Percentiles rank a stretch among this genome's conserved stretches.
Conservation (phyloP, 352 stramenopile genomes). For the Blastocystis hominis region DNA sequence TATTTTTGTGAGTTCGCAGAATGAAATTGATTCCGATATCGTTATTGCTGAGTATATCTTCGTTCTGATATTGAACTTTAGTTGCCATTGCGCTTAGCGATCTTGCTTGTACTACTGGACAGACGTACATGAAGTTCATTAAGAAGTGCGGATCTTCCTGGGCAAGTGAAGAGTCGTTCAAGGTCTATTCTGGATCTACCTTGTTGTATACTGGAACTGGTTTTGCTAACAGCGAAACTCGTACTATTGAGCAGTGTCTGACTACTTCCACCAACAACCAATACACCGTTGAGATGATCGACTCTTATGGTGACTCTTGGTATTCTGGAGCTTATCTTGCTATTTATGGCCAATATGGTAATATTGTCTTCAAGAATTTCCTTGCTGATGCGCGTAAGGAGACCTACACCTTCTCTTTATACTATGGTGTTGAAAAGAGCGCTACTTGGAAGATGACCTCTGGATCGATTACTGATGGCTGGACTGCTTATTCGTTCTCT, state of each 20-base stretch:
- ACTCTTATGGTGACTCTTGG: background rate
- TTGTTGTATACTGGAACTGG: background rate
- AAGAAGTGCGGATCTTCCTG: background rate
- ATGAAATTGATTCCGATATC: no score
- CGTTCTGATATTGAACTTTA: background rate
- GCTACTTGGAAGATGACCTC: background rate
- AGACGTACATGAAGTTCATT: conserved; percentile 12
- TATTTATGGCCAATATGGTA: background rate
- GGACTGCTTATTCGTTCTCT: background rate
- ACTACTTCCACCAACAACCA: background rate
- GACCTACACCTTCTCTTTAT: background rate
- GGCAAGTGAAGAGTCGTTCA: conserved; percentile 24
- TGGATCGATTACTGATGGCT: background rate
- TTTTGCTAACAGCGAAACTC: background rate
- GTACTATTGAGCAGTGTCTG: background rate
- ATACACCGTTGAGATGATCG: background rate
- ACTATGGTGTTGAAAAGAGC: conserved; percentile 7
- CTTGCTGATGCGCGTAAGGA: background rate
- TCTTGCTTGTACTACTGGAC: background rate
- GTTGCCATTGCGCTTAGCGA: background rate
- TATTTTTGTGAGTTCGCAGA: no score
- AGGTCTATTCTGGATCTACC: background rate
- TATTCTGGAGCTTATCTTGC: background rate
- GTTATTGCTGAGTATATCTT: no score
- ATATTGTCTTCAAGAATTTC: conserved; percentile 14